These are phyloP conservation scores for Yamadazyma friedrichii DNA, from an alignment of 1,139 yeast species.

Conservation along the genomic window DNA sequence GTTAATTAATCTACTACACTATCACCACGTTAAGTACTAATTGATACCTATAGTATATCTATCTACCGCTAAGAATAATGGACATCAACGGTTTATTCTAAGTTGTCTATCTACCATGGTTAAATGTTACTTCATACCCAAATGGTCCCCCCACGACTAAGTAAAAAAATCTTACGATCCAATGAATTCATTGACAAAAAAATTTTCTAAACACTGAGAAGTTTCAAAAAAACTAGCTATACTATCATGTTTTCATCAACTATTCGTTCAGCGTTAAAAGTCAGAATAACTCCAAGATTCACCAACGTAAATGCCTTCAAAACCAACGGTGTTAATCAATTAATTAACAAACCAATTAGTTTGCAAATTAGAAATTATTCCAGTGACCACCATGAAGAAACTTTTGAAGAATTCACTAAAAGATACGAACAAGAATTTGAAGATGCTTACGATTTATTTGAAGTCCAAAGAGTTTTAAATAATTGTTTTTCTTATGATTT, in stretches of 20 bases:
- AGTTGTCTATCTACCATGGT: too few species aligned
- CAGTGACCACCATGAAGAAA: constrained; percentile 73
- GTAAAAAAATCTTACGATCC: constrained; percentile 18
- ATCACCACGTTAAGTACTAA: too few species aligned
- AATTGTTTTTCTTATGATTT: constrained; percentile 97
- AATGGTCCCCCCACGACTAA: neutral
- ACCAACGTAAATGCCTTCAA: neutral
- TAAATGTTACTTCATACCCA: too few species aligned
- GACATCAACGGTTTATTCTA: too few species aligned
- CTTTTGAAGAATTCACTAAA: constrained; percentile 91
- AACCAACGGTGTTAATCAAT: constrained; percentile 10
- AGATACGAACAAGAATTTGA: constrained; percentile 96
- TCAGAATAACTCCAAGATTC: constrained; percentile 27
- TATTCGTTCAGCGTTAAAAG: constrained; percentile 54
- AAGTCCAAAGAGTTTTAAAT: constrained; percentile 86
- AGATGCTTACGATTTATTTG: constrained; percentile 96
- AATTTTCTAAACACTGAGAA: constrained; percentile 14
- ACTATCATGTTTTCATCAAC: constrained; percentile 45
- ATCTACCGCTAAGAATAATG: too few species aligned
- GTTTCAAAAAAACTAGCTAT: constrained; percentile 1
- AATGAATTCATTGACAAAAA: constrained; percentile 18
- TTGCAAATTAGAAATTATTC: constrained; percentile 57
- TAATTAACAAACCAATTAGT: constrained; percentile 6
- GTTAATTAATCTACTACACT: neutral
- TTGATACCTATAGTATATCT: too few species aligned